Conservation (phyloP, 2,329 filamentous ascomycete genomes). For the Ilyonectria robusta region DNA sequence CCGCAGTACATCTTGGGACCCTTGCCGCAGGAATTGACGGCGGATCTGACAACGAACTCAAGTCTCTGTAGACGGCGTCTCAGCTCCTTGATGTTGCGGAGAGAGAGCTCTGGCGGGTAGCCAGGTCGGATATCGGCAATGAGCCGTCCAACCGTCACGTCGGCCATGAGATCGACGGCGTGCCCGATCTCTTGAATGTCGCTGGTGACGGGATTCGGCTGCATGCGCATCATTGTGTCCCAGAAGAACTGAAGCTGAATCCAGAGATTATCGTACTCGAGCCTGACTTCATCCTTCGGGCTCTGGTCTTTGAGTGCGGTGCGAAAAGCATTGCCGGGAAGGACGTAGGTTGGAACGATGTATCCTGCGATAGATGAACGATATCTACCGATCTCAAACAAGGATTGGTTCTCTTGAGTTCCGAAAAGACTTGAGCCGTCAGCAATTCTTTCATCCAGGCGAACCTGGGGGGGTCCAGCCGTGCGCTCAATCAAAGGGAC, state of each 20-base stretch:
- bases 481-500: too few species aligned
- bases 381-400: not conserved
- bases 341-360: slow-evolving; percentile 1
- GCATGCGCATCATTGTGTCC: slow-evolving; percentile 34
- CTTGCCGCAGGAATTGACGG: slow-evolving; percentile 27
- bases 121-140: slow-evolving; percentile 2
- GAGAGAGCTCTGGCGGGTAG: not conserved
- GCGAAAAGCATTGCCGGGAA: slow-evolving; percentile 13
- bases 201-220: slow-evolving; percentile 32
- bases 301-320: not conserved
- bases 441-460: slow-evolving; percentile 9
- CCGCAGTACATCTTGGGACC: slow-evolving; percentile 27
- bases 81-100: slow-evolving; percentile 14
- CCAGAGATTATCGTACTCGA: slow-evolving; percentile 33
- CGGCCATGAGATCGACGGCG: slow-evolving; percentile 34
- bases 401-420: not conserved
- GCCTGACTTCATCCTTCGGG: slow-evolving; percentile 8
- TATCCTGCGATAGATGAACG: slow-evolving; percentile 26
- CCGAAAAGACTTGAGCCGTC: slow-evolving; percentile 6
- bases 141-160: slow-evolving; percentile 18
- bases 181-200: not conserved
- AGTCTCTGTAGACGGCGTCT: slow-evolving; percentile 27
- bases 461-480: not conserved
- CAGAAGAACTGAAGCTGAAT: slow-evolving; percentile 31
- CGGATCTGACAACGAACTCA: slow-evolving; percentile 13